phyloP scores from a whole-genome alignment of 495 filamentous ascomycete genomes.

The Lineolata rhizophorae region DNA sequence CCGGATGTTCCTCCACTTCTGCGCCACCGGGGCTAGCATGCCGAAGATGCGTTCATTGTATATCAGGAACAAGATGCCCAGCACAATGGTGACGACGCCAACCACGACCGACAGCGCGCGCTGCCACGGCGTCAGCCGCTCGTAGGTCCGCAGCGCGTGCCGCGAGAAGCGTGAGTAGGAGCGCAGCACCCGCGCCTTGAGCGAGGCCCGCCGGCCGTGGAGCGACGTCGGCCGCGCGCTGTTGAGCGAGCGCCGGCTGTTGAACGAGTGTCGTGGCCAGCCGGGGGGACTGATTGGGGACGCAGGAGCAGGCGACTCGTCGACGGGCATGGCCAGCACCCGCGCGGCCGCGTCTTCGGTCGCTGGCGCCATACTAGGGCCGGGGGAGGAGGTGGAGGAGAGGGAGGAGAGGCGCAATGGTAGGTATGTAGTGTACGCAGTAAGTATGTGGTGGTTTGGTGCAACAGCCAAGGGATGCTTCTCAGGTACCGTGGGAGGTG shows the following conservation, averaged over 20 bases:
- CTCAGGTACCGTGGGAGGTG: too few relatives aligned
- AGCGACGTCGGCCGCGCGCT: too few relatives aligned
- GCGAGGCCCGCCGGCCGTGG: constrained; percentile 10
- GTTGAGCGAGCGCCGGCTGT: constrained; percentile 18
- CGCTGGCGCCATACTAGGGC: constrained; percentile 4
- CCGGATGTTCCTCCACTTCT: constrained; percentile 43
- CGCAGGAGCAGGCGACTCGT: constrained; percentile 12
- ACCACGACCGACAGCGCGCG: constrained; percentile 31
- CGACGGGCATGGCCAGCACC: constrained; percentile 38
- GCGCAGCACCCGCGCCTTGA: constrained; percentile 25
- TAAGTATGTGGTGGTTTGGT: not conserved
- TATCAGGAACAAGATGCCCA: constrained; percentile 44
- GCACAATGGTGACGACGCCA: constrained; percentile 23
- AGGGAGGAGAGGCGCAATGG: not conserved
- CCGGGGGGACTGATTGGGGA: constrained; percentile 15
- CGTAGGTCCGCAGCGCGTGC: constrained; percentile 19
- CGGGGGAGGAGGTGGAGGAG: constrained; percentile 1
- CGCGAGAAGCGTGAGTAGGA: constrained; percentile 22
- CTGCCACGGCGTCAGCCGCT: constrained; percentile 36
- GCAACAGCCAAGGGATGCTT: not conserved
- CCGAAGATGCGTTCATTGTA: constrained; percentile 61
- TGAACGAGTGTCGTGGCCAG: constrained; percentile 23
- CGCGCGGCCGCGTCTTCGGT: constrained; percentile 24
- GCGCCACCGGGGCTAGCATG: constrained; percentile 43
- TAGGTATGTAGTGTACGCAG: too few relatives aligned